Conservation (phyloP, 352 stramenopile species). For the Phytophthora pisi region DNA sequence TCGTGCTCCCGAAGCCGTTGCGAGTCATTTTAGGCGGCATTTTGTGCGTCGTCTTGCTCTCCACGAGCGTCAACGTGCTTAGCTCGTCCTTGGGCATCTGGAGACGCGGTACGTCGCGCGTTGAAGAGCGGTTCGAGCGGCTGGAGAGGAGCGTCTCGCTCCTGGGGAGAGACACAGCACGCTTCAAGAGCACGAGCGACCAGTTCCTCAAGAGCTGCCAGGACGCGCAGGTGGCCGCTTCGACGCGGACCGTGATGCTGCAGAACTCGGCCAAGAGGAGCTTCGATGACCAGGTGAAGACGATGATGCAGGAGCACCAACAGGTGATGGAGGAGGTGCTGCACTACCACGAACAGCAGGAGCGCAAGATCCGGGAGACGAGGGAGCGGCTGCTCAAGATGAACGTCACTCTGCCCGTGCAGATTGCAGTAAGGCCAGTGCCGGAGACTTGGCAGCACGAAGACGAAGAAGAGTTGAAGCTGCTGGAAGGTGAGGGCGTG, state of each 20-base stretch:
- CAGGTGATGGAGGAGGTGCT: conserved; percentile 32
- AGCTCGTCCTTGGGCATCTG: background rate
- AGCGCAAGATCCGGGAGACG: conserved; percentile 33
- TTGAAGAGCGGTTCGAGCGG: conserved; percentile 30
- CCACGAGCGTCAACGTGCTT: conserved; percentile 4
- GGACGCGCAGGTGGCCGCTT: conserved; percentile 27
- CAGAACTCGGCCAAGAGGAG: conserved; percentile 15
- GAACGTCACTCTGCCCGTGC: conserved; percentile 32
- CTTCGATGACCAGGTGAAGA: conserved; percentile 23
- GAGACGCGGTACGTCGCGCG: background rate
- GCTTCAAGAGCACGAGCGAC: conserved; percentile 20
- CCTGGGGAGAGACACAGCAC: conserved; percentile 23
- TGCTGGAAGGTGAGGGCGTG: background rate
- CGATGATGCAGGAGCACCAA: conserved; percentile 25
- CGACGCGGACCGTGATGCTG: conserved; percentile 29
- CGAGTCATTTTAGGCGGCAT: conserved; percentile 12
- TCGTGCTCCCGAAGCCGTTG: conserved; percentile 16
- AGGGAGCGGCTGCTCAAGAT: conserved; percentile 27
- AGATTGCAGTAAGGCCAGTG: conserved; percentile 20
- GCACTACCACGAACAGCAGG: conserved; percentile 31
- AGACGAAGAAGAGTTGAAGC: conserved; percentile 4
- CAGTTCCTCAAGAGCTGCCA: conserved; percentile 36
- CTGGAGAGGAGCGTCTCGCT: conserved; percentile 33
- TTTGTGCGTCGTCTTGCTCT: conserved; percentile 23
- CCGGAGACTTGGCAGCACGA: conserved; percentile 8